Percentiles rank a stretch among this genome's conserved stretches.
phyloP scores from a whole-genome alignment of 345 rosid species.

The Corymbia maculata region DNA sequence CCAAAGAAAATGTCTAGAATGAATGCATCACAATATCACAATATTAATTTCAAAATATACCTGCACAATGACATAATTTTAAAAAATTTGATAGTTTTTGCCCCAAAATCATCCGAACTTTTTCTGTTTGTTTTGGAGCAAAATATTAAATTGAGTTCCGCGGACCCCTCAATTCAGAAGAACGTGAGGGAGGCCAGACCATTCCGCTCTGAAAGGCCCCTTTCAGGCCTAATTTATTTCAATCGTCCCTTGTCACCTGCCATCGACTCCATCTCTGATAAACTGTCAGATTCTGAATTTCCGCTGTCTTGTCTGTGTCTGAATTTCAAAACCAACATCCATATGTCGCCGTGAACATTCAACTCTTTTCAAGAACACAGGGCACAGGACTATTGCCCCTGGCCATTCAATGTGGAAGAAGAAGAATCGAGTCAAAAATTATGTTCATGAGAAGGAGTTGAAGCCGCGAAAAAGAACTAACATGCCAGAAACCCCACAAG shows the following conservation, averaged over 20 bases:
- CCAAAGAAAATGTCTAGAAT: no score
- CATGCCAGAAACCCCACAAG: background rate
- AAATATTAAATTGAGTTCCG: background rate
- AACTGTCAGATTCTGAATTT: background rate
- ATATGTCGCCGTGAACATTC: background rate
- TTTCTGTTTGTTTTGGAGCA: background rate
- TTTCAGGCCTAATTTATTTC: background rate
- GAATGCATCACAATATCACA: no score
- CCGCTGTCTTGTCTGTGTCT: background rate
- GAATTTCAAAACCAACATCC: background rate
- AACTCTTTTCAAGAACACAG: background rate
- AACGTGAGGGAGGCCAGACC: background rate
- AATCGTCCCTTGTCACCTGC: background rate
- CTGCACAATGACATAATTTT: background rate
- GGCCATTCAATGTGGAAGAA: background rate
- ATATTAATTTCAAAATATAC: no score
- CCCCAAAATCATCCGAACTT: background rate
- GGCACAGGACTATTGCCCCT: background rate
- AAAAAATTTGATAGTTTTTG: no score
- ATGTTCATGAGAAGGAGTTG: background rate
- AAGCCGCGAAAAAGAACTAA: background rate
- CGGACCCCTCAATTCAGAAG: background rate
- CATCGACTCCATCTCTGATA: background rate
- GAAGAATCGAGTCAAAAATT: background rate
- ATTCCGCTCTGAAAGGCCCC: background rate